Conservation (phyloP, 805 yeast genomes). For the Helenozyma rhizophorensis region DNA sequence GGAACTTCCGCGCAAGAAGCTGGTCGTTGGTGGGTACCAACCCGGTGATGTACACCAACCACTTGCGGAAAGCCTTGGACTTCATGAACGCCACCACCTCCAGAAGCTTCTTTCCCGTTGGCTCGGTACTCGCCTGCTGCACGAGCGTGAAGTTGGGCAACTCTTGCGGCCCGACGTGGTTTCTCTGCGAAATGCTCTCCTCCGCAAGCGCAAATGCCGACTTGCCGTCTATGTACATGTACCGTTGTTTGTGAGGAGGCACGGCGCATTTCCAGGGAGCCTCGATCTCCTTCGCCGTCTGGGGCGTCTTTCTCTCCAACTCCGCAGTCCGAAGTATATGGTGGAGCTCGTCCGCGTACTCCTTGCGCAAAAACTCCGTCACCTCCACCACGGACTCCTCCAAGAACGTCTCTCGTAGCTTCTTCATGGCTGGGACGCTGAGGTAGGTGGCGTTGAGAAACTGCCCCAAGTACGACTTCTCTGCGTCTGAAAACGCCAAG, state of each 20-base stretch:
- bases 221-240: conserved; percentile 72
- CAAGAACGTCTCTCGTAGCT: conserved; percentile 49
- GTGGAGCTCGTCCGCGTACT: conserved; percentile 45
- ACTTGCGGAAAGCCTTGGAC: conserved; percentile 61
- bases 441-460: conserved; percentile 55
- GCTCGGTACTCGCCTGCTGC: conserved; percentile 13
- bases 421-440: conserved; percentile 23
- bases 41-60: conserved; percentile 62
- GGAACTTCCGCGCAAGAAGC: conserved; percentile 73
- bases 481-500: conserved; percentile 27
- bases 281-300: conserved; percentile 46
- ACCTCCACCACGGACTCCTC: conserved; percentile 71
- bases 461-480: conserved; percentile 44
- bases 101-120: conserved; percentile 40
- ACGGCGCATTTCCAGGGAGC: conserved; percentile 87
- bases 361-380: conserved; percentile 54
- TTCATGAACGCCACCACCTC: conserved; percentile 56
- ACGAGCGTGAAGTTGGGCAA: conserved; percentile 50
- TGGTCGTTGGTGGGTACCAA: conserved; percentile 62
- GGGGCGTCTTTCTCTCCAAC: conserved; percentile 59
- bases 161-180: conserved; percentile 45
- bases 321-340: conserved; percentile 52
- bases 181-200: conserved; percentile 23
- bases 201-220: conserved; percentile 32
- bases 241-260: conserved; percentile 93